Base-by-base conservation (phyloP, 1,284 basidiomycete species). In the Puccinia hordei region DNA sequence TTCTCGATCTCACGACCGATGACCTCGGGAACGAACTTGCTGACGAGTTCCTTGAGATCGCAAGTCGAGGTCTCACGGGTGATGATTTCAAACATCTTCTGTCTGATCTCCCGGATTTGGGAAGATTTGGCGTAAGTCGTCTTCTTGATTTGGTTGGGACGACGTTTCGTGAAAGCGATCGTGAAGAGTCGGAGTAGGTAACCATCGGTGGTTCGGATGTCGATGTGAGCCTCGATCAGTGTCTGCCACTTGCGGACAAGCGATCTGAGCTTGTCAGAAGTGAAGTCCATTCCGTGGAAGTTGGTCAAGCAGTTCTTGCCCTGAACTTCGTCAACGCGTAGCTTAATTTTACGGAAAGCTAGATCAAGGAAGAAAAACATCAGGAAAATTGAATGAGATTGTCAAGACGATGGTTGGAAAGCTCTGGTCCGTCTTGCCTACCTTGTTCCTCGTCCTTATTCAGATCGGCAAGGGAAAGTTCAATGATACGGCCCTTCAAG, bases 251-350 rank as follows among this genome's bases (percentile, higher is more conserved):
- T 99, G 87, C 96, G 94, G 85, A 99, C 97, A 85, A 99, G 94
- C 81, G 97, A 99, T 83, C 97, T 95, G 84, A 99, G 92, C 89
- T 99, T 99, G 92, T 99, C 97, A 83, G 95, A 97, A 83, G 97
- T 99, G 89, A 99, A 98, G 89, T 97, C 94, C 97, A 99, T 99
- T 87, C 96, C 97, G 89, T 96, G 93, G 92, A 99, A 99, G 89
- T 96, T 98, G 87, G 97, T 98, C 81, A 99, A 90, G 90, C 95
- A 98, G 90, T 93, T 96, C 90, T 95, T 97, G 89, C 96, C 97
- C 89, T 98, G 92, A 83, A 99, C 90, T 86, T 98, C 96, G 87
- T 99, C 96, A 85, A 99, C 90, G 85, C 94, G 92, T 87, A 99
- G 91, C 89, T 95, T 94, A 88, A 99, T 96, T 91, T 99, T 99